These are phyloP conservation scores for Cryptococcus wingfieldii DNA, from an alignment of 1,284 basidiomycete species.

Conservation along the genomic window DNA sequence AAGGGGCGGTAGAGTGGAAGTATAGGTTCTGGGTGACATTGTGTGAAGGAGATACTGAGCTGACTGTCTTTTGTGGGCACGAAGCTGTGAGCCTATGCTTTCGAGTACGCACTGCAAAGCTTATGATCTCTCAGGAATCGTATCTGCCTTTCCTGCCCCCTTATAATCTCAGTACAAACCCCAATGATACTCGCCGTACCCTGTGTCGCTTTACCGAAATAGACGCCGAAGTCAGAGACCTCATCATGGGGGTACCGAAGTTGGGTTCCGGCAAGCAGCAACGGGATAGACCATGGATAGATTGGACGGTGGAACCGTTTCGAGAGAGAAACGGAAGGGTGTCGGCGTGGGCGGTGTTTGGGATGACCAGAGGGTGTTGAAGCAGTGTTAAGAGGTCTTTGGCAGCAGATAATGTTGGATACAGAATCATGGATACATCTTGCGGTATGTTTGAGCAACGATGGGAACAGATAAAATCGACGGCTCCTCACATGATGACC, in stretches of 20 bases:
- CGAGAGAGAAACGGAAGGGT: not conserved
- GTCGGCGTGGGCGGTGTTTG: not conserved
- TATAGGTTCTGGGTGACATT: conserved; percentile 29
- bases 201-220: not conserved
- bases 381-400: too few species aligned
- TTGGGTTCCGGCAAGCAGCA: not conserved
- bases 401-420: too few species aligned
- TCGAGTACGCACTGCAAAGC: not conserved
- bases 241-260: not conserved
- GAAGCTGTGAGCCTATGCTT: not conserved
- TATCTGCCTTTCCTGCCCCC: conserved; percentile 35
- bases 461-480: too few species aligned
- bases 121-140: conserved; percentile 4
- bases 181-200: conserved; percentile 23
- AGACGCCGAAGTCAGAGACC: not conserved
- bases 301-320: not conserved
- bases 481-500: too few species aligned
- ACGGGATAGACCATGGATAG: not conserved
- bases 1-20: conserved; percentile 16
- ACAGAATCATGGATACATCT: too few species aligned
- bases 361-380: not conserved
- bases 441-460: too few species aligned
- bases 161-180: conserved; percentile 6
- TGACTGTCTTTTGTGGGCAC: conserved; percentile 1
- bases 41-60: conserved; percentile 21